phyloP scores from a whole-genome alignment of 2,329 filamentous ascomycete genomes.

The Leptographium radiaticola region DNA sequence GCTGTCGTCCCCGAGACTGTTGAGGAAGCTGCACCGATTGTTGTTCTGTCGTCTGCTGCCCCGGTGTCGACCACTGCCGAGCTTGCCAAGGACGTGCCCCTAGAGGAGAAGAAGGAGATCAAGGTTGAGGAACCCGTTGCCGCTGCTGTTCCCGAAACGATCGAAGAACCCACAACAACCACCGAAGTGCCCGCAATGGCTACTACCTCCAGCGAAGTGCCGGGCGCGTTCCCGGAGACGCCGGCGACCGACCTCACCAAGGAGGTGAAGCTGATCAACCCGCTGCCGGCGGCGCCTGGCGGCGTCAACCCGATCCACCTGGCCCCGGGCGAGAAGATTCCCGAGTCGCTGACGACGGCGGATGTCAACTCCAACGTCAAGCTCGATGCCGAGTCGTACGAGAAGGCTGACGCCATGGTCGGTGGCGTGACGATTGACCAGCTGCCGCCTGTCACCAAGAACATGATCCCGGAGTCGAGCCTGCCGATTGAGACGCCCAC shows the following conservation, averaged over 20 bases:
- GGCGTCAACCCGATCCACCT: conserved; percentile 70
- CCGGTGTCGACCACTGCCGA: conserved; percentile 57
- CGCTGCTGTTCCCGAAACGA: too few relatives aligned
- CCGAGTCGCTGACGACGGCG: conserved; percentile 53
- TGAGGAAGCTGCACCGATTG: conserved; percentile 17
- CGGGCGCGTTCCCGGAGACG: conserved; percentile 29
- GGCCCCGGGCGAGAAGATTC: conserved; percentile 68
- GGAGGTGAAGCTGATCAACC: conserved; percentile 40
- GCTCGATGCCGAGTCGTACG: conserved; percentile 75
- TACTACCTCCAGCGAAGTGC: conserved; percentile 11
- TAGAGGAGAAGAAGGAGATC: not conserved
- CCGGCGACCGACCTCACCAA: conserved; percentile 41
- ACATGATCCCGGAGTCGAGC: conserved; percentile 71
- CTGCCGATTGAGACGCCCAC: conserved; percentile 45
- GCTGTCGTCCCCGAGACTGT: conserved; percentile 1
- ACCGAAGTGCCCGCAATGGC: not conserved
- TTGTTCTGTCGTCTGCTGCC: conserved; percentile 48
- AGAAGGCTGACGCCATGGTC: conserved; percentile 57
- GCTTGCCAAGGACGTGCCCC: conserved; percentile 30
- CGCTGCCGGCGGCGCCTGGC: conserved; percentile 48
- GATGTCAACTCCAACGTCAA: conserved; percentile 59
- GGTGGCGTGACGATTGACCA: conserved; percentile 29
- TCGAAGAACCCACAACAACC: not conserved
- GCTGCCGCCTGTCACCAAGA: conserved; percentile 43
- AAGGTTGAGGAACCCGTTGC: not conserved